These are phyloP conservation scores for Leishmania tropica DNA, from an alignment of 208 protist genomes.

Conservation along the genomic window DNA sequence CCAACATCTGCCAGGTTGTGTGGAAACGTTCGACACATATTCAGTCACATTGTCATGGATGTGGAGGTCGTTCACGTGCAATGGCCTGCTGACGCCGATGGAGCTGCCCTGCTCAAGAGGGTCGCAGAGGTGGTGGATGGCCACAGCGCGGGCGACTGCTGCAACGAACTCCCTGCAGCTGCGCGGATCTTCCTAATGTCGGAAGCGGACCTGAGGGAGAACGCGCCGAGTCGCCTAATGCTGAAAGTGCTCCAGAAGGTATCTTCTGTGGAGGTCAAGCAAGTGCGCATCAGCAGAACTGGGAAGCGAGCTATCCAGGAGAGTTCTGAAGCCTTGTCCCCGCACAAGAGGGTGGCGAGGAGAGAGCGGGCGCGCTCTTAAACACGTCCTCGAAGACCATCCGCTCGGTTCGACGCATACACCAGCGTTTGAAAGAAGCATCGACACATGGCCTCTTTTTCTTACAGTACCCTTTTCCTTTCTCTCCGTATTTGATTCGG, in stretches of 20 bases:
- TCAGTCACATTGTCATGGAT: slow-evolving; percentile 86
- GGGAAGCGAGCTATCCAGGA: background rate
- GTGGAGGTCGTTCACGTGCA: slow-evolving; percentile 61
- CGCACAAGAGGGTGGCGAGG: background rate
- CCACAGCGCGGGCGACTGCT: background rate
- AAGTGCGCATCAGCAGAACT: background rate
- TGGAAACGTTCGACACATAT: slow-evolving; percentile 71
- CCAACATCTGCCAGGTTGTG: slow-evolving; percentile 6
- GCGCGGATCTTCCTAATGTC: slow-evolving; percentile 55
- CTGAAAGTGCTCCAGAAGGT: slow-evolving; percentile 59
- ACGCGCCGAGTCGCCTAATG: slow-evolving; percentile 62
- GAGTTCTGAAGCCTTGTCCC: background rate
- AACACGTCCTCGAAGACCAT: background rate
- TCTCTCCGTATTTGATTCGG: background rate
- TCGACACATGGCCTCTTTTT: background rate
- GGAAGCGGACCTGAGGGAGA: slow-evolving; percentile 39
- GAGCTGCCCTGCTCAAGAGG: slow-evolving; percentile 9
- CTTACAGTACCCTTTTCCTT: background rate
- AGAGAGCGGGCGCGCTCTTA: background rate
- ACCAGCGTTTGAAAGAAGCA: background rate
- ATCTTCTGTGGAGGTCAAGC: background rate
- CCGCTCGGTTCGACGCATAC: background rate
- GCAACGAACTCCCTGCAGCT: background rate
- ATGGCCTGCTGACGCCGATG: slow-evolving; percentile 29
- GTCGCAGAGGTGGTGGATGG: slow-evolving; percentile 22